Evolutionary conservation across 2,329 filamentous ascomycete genomes (phyloP).

Genomic region (Aspergillus glaucus): DNA sequence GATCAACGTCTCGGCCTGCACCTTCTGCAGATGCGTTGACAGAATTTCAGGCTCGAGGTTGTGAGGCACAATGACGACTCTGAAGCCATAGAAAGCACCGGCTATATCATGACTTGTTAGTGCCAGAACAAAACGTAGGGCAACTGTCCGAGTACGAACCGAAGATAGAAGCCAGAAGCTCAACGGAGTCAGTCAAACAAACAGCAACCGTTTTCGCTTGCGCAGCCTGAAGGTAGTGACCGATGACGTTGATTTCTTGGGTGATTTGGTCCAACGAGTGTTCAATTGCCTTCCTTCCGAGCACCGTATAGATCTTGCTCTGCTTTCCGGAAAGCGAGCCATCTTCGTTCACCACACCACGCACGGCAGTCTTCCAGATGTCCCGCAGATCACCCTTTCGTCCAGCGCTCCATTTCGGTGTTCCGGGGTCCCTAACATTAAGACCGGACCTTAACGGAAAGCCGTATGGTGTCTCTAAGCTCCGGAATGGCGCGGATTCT

Average conservation of each 20-base stretch:
- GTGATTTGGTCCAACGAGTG: conserved; percentile 68
- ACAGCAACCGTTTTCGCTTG: conserved; percentile 71
- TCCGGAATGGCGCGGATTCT: conserved; percentile 79
- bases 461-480: conserved; percentile 77
- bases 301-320: conserved; percentile 70
- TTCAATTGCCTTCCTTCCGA: conserved; percentile 68
- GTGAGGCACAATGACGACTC: conserved; percentile 78
- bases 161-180: conserved; percentile 76
- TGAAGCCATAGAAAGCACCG: conserved; percentile 82
- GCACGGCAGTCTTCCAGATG: conserved; percentile 71
- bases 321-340: conserved; percentile 54
- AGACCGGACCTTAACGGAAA: conserved; percentile 71
- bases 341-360: conserved; percentile 58
- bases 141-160: conserved; percentile 36
- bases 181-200: conserved; percentile 88
- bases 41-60: conserved; percentile 65
- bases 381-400: conserved; percentile 86
- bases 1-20: conserved; percentile 73
- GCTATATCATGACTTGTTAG: conserved; percentile 42
- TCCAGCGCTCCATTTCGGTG: conserved; percentile 75
- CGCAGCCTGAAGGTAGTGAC: conserved; percentile 66
- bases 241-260: conserved; percentile 80
- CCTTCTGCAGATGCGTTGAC: conserved; percentile 64
- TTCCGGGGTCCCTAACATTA: conserved; percentile 72
- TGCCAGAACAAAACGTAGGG: background rate